Evolutionary conservation across 148 eudicot genomes (phyloP).

Genomic region (Vaccinium macrocarpon): DNA sequence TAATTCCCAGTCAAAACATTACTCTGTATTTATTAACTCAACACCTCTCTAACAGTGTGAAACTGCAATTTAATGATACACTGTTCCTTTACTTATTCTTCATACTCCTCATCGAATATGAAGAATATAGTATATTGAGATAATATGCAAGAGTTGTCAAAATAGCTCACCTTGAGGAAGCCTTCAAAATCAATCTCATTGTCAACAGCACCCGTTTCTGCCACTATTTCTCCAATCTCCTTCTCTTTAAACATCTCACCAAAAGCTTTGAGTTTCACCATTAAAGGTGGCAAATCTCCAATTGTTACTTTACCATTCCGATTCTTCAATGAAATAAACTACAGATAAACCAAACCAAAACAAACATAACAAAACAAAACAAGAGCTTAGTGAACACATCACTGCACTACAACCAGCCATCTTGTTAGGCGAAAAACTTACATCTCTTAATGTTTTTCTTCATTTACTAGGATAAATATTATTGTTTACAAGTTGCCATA

Average conservation of each 20-base stretch:
- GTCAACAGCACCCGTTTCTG: conserved; percentile 47
- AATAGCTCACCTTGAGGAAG: conserved; percentile 67
- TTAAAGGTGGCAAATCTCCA: conserved; percentile 67
- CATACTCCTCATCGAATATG: background rate
- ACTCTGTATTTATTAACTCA: background rate
- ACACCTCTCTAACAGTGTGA: background rate
- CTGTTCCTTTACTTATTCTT: background rate
- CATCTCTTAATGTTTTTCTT: background rate
- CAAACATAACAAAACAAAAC: background rate
- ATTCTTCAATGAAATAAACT: conserved; percentile 62
- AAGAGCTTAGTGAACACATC: background rate
- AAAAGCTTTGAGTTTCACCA: conserved; percentile 61
- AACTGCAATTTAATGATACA: background rate
- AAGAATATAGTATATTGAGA: background rate
- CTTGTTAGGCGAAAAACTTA: background rate
- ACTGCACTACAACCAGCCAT: background rate
- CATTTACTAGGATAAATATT: background rate
- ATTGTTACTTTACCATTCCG: conserved; percentile 68
- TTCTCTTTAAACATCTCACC: conserved; percentile 44
- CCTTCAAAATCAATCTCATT: conserved; percentile 80
- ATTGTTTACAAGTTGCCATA: background rate
- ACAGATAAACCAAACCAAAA: conserved; percentile 23
- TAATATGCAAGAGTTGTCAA: background rate
- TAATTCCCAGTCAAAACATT: background rate
- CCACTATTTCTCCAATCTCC: conserved; percentile 53